Evolutionary conservation across 805 yeast species (phyloP), one percentile per base, ranked within the genome.

Genomic region (Yarrowia bubula): DNA sequence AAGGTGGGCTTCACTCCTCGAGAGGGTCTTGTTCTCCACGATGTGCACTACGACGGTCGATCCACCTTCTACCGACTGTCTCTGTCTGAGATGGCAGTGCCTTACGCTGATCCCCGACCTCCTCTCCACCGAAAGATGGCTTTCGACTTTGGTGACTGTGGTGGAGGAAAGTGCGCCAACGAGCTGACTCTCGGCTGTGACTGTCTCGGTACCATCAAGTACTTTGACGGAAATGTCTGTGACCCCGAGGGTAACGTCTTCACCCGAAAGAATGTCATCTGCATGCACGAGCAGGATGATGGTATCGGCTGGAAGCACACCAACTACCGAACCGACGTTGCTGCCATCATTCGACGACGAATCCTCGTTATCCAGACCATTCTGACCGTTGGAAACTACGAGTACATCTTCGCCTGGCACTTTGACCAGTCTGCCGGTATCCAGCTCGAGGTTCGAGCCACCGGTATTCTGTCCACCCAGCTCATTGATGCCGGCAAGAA

Each of bases 41-140:
- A 89, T 70, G 86, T 85, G 63, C 79, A 78, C 72, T 89, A 87
- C 80, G 87, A 88, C 75, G 93, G 92, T 60, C 84, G 95, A 77
- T 86, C 88, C 57, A 77, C 85, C 50, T 83, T 88, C 73, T 88
- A 89, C 81, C 82, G 95, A 78, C 75, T 88, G 53, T 82, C 92
- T 2, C 77, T 88, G 70, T 84, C 89, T 65, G 96, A 89, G 77
- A 89, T 89, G 96, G 88, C 93, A 43, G 96, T 89, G 68, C 95
- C 95, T 37, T 89, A 89, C 73, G 92, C 90, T 75, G 93, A 89
- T 75, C 91, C 92, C 72, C 82, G 93, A 76, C 86, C 86, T 53
- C 95, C 95, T 68, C 86, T 81, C 79, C 92, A 88, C 77, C 84
- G 93, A 82, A 89, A 89, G 79, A 92, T 88, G 79, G 95, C 95